Evolutionary conservation across 2,329 filamentous ascomycete species (phyloP).

Genomic region (Knufia petricola): DNA sequence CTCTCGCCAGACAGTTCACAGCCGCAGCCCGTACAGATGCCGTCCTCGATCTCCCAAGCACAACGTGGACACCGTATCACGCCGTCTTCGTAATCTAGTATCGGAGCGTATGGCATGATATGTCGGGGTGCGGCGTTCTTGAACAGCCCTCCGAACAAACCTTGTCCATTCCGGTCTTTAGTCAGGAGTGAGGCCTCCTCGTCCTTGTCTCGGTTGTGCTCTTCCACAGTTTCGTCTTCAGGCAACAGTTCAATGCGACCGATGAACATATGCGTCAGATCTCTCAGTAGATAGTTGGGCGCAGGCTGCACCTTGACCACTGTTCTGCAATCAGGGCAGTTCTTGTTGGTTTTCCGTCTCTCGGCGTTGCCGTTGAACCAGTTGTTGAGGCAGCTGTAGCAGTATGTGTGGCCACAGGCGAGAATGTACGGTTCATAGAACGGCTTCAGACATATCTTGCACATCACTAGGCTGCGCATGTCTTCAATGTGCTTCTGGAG

Average conservation of each 20-base stretch:
- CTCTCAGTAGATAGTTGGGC: conserved; percentile 56
- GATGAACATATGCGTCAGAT: conserved; percentile 55
- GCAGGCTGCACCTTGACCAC: conserved; percentile 50
- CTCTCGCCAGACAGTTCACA: conserved; percentile 31
- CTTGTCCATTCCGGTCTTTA: conserved; percentile 49
- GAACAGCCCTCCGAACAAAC: conserved; percentile 56
- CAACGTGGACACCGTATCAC: conserved; percentile 54
- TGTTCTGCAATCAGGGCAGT: conserved; percentile 59
- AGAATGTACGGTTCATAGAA: conserved; percentile 62
- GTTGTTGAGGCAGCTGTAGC: conserved; percentile 46
- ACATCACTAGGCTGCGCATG: conserved; percentile 52
- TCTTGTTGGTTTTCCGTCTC: conserved; percentile 41
- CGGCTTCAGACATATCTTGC: conserved; percentile 58
- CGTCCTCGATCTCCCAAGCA: conserved; percentile 54
- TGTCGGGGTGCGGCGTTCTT: conserved; percentile 23
- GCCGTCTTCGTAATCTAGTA: conserved; percentile 49
- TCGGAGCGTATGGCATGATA: conserved; percentile 25
- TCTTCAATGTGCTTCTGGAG: conserved; percentile 49
- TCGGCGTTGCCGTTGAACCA: conserved; percentile 26
- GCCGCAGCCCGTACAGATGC: conserved; percentile 47
- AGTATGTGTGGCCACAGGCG: conserved; percentile 61
- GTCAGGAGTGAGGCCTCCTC: conserved; percentile 53
- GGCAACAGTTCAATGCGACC: conserved; percentile 52
- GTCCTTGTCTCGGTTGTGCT: conserved; percentile 48
- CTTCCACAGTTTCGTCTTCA: conserved; percentile 52